Evolutionary conservation across 2,329 filamentous ascomycete genomes (phyloP), one percentile per base, ranked within the genome.

Genomic region (Blastomyces percursus): DNA sequence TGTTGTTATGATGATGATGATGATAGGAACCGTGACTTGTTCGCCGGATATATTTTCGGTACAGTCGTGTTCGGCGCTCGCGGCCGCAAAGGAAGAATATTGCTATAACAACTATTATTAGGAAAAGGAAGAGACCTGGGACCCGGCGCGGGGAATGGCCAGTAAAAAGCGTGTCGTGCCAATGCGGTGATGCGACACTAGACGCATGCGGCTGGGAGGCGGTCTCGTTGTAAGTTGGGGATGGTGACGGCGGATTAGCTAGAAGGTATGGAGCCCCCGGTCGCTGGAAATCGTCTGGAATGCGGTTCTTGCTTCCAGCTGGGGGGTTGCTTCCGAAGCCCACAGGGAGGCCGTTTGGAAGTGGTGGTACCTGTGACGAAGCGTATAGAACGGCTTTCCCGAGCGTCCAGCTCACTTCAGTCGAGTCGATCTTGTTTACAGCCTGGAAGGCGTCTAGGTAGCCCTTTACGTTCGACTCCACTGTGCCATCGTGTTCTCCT

Each of bases 321-420:
- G 79, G 78, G n/a, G 82, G 78, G 70, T 99, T 99, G 76, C 86
- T 91, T 63, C 94, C 94, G 71, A 97, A 97, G 0, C 94, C 94
- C 11, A 99, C 94, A 0, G 92, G 90, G 1, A 92, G 78, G 19
- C 81, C 79, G 51, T 82, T 77, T 21, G 81, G 78, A 1, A 80
- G 76, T 0, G 90, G 83, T 1, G 89, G 87, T 6, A 99, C 82
- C 73, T 96, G 91, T 3, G 91, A 94, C 0, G 93, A 87, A 4
- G 94, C 94, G 69, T 97, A 97, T 4, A 99, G 83, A 7, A 99
- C 84, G 83, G 97, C 96, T 72, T 96, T 96, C 1, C 94, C 94
- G 5, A 99, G 79, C 0, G 94, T 97, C 94, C 94, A 99, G 78
- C 90, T 96, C 21, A 99, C 88, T 78, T 99, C 95, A 7, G 91